Base-by-base conservation (phyloP, 2,329 filamentous ascomycete genomes). In the Thelonectria blattea region DNA sequence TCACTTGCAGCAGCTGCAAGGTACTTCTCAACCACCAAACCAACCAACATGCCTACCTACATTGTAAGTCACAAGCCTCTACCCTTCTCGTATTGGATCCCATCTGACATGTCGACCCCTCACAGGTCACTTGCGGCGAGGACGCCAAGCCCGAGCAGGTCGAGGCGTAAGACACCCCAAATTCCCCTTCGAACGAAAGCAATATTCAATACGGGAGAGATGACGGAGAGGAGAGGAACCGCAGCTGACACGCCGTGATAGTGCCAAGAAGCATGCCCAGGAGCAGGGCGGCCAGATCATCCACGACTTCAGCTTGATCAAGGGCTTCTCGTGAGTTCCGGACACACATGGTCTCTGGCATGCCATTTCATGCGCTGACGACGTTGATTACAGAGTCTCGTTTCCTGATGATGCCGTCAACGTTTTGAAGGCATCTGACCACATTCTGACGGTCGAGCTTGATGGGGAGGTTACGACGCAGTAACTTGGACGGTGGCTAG, bases 291-390 rank as follows among this genome's bases (percentile, higher is more conserved):
- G 93, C 74, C 87, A 86, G 77, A 95, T 98, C 79, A 86, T 80
- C 56, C 88, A 95, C 70, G 91, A 95, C 76, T 97, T 92, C 83
- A 89, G 80, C 62, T 79, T 97, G 70, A 93, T 97, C 84, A 96
- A 94, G 81, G 93, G 90, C 60, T 97, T 97, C 81, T 89, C 91
- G 94, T 97, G 87, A 69, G 91, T 83, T 42, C 46, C 48, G n/a
- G 14, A 11, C 15, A 34, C 47, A 12, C 27, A 12, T 37, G 11
- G 7, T 47, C 5, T 7, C 14, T 30, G 5, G 5, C 2, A 14
- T 12, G 22, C 18, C 34, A 30, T n/a, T n/a, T 24, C 6, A 6
- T 17, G 17, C 15, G 24, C 52, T 41, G 27, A 61, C 17, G 20
- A 24, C 43, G 27, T 41, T 17, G 37, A 7, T 18, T 20, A 22